Conservation (phyloP, 78 protist genomes). For the Polysphondylium violaceum region DNA sequence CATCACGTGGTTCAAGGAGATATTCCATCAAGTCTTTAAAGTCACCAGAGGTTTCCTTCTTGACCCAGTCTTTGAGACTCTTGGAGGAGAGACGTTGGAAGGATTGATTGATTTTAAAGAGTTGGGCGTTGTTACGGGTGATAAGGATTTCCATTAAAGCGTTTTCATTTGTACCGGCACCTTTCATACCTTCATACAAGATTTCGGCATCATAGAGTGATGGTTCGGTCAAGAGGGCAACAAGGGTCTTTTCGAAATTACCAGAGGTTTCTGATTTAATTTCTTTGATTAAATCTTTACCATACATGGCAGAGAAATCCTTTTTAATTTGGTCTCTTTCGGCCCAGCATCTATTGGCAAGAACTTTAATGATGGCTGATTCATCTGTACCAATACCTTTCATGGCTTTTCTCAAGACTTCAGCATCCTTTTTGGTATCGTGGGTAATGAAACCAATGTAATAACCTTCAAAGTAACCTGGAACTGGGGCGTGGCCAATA, state of each 20-base stretch:
- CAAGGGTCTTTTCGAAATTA: slow-evolving; percentile 42
- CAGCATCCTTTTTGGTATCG: slow-evolving; percentile 51
- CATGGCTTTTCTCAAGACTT: slow-evolving; percentile 57
- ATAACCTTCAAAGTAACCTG: slow-evolving; percentile 8
- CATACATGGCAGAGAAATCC: not conserved
- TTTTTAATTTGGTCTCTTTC: slow-evolving; percentile 35
- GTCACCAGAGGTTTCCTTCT: slow-evolving; percentile 42
- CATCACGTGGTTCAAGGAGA: slow-evolving; percentile 46
- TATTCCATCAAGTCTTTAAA: slow-evolving; percentile 23
- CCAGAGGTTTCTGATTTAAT: slow-evolving; percentile 63
- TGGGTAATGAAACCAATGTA: slow-evolving; percentile 27
- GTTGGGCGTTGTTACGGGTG: slow-evolving; percentile 47
- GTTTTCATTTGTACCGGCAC: slow-evolving; percentile 73
- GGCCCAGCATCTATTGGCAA: slow-evolving; percentile 49
- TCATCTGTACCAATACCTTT: slow-evolving; percentile 75
- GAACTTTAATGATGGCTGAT: slow-evolving; percentile 24
- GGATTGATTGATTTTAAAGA: slow-evolving; percentile 4
- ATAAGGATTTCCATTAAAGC: slow-evolving; percentile 32
- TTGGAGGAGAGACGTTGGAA: slow-evolving; percentile 5
- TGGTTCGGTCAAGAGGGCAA: slow-evolving; percentile 78
- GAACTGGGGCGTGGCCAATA: slow-evolving; percentile 10
- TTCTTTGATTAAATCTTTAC: slow-evolving; percentile 47
- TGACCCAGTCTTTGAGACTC: slow-evolving; percentile 17
- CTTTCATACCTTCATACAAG: slow-evolving; percentile 11
- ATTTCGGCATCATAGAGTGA: slow-evolving; percentile 31